A percentile compares a stretch with the other conserved stretches of the same genome.
These are phyloP conservation scores for Breynia disticha DNA, from an alignment of 441 rosid species.

Conservation along the genomic window DNA sequence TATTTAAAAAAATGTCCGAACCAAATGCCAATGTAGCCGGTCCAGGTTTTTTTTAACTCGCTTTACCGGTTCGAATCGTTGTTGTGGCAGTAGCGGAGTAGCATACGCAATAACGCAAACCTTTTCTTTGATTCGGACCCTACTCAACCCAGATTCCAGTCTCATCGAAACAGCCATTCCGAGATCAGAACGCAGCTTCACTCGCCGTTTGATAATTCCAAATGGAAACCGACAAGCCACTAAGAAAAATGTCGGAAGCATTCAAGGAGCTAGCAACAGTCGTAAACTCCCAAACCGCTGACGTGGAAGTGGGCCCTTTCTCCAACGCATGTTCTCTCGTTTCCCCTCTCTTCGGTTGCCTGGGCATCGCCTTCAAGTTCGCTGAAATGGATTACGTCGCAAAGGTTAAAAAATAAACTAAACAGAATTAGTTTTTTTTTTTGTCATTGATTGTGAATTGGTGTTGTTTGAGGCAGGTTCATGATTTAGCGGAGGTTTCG, in stretches of 20 bases:
- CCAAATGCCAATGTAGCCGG: too few relatives aligned
- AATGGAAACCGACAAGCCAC: conserved; percentile 37
- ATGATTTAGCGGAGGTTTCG: conserved; percentile 66
- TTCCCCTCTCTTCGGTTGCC: conserved; percentile 82
- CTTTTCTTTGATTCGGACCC: too few relatives aligned
- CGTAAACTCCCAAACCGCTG: conserved; percentile 31
- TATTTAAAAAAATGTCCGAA: too few relatives aligned
- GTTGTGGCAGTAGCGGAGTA: too few relatives aligned
- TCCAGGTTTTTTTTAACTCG: too few relatives aligned
- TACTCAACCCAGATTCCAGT: too few relatives aligned
- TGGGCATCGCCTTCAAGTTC: conserved; percentile 91
- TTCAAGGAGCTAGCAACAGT: conserved; percentile 55
- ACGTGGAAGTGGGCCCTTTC: conserved; percentile 52
- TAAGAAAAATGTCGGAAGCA: conserved; percentile 57
- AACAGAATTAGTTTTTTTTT: not conserved
- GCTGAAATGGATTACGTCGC: conserved; percentile 92
- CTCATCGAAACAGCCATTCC: too few relatives aligned
- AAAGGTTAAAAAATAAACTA: conserved; percentile 32
- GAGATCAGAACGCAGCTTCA: too few relatives aligned
- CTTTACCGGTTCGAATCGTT: too few relatives aligned
- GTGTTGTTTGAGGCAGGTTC: conserved; percentile 34
- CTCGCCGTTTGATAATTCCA: conserved; percentile 4
- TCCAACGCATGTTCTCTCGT: conserved; percentile 81
- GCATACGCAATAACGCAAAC: too few relatives aligned
- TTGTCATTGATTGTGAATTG: not conserved